Conservation (phyloP, 345 rosid species). For the Eutrema heterophyllum region DNA sequence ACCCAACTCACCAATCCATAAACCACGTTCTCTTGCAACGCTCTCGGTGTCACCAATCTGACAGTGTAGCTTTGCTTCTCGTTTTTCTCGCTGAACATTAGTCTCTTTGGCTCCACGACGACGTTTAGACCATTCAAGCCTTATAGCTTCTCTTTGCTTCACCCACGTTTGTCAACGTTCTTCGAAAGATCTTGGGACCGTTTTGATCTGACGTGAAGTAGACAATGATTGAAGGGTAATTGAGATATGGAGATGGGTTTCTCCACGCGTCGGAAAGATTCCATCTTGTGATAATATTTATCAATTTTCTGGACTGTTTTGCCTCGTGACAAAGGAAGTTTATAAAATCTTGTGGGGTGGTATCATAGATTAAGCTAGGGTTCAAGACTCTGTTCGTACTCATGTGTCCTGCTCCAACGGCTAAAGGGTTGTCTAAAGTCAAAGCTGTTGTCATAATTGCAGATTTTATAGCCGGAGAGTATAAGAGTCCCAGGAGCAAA, state of each 20-base stretch:
- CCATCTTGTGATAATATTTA: slow-evolving; percentile 41
- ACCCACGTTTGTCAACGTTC: slow-evolving; percentile 53
- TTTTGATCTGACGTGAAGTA: slow-evolving; percentile 29
- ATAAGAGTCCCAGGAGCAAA: slow-evolving; percentile 49
- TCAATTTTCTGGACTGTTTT: slow-evolving; percentile 25
- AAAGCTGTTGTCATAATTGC: slow-evolving; percentile 53
- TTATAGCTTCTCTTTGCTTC: slow-evolving; percentile 34
- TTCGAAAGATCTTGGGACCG: slow-evolving; percentile 28
- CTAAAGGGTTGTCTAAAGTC: slow-evolving; percentile 52
- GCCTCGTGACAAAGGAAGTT: slow-evolving; percentile 43
- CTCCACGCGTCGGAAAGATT: slow-evolving; percentile 23
- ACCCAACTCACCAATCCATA: slow-evolving; percentile 56
- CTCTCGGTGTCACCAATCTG: slow-evolving; percentile 41
- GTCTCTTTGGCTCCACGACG: slow-evolving; percentile 47
- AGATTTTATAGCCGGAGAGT: slow-evolving; percentile 47
- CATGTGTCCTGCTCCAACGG: slow-evolving; percentile 53
- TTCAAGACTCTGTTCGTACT: slow-evolving; percentile 40
- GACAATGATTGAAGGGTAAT: slow-evolving; percentile 56
- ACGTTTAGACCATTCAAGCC: slow-evolving; percentile 47
- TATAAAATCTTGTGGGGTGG: slow-evolving; percentile 42
- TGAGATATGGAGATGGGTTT: slow-evolving; percentile 41
- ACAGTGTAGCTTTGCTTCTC: slow-evolving; percentile 51
- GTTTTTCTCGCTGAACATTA: slow-evolving; percentile 41
- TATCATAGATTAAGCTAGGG: slow-evolving; percentile 59
- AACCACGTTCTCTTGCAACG: slow-evolving; percentile 33